Evolutionary conservation across 208 protist genomes (phyloP).

Genomic region (Leishmania lainsoni): DNA sequence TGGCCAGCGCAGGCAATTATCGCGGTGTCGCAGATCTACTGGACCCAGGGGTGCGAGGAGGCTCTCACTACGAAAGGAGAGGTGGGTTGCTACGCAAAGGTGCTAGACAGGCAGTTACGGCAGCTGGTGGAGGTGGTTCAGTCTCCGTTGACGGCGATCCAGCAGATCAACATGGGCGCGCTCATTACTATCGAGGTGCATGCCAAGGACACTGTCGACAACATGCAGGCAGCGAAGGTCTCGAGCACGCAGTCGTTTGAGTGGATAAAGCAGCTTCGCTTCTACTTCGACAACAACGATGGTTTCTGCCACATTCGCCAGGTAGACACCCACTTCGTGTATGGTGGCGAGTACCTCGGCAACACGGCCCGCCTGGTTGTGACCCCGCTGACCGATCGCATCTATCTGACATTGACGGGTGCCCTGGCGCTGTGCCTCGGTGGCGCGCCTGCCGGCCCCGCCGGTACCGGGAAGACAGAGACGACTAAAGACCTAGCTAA

Average conservation of each 20-base stretch:
- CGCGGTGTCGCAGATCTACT: constrained; percentile 93
- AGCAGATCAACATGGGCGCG: constrained; percentile 94
- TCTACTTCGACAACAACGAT: constrained; percentile 94
- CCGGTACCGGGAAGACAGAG: constrained; percentile 98
- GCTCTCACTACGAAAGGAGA: constrained; percentile 68
- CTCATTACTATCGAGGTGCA: constrained; percentile 98
- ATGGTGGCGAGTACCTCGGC: constrained; percentile 97
- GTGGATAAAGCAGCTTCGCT: constrained; percentile 97
- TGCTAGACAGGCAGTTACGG: constrained; percentile 81
- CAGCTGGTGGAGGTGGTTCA: constrained; percentile 93
- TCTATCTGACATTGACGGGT: constrained; percentile 97
- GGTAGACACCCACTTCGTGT: constrained; percentile 94
- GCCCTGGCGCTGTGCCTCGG: constrained; percentile 93
- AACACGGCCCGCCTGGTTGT: constrained; percentile 97
- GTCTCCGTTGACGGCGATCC: constrained; percentile 77
- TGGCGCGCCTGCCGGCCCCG: constrained; percentile 95
- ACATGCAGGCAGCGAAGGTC: constrained; percentile 73
- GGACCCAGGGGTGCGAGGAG: constrained; percentile 95
- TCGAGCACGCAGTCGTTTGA: constrained; percentile 90
- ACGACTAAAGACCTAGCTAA: constrained; percentile 98
- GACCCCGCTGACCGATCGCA: constrained; percentile 96
- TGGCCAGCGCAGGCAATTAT: constrained; percentile 95
- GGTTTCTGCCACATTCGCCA: constrained; percentile 91
- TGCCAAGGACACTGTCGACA: constrained; percentile 94
- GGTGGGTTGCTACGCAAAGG: constrained; percentile 63